These are phyloP conservation scores for Penicillium psychrofluorescens DNA, from an alignment of 495 filamentous ascomycete genomes.

Conservation along the genomic window DNA sequence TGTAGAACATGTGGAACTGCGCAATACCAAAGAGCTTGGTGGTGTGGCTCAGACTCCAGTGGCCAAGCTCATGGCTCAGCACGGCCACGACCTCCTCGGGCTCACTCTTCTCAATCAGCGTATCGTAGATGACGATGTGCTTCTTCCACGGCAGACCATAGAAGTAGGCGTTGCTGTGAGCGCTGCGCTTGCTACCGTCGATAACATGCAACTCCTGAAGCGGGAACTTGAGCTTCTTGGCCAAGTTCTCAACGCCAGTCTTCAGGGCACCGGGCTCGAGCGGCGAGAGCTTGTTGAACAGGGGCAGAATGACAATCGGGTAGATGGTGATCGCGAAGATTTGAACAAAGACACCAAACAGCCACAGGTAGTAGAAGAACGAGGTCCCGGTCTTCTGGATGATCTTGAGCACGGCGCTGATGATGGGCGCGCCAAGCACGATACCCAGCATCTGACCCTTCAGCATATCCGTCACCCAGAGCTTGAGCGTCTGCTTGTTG, in stretches of 20 bases:
- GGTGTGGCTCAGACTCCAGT: constrained; percentile 94
- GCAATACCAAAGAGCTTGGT: constrained; percentile 85
- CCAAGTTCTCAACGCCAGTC: constrained; percentile 78
- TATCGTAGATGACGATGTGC: constrained; percentile 99
- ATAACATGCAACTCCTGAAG: constrained; percentile 88
- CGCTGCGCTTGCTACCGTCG: constrained; percentile 93
- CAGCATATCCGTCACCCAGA: constrained; percentile 87
- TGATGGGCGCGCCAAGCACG: constrained; percentile 74
- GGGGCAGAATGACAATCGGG: constrained; percentile 83
- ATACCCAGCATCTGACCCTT: constrained; percentile 81
- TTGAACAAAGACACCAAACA: constrained; percentile 82
- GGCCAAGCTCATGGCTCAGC: constrained; percentile 89
- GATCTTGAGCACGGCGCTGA: constrained; percentile 84
- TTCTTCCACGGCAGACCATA: constrained; percentile 99
- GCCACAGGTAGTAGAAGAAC: constrained; percentile 97
- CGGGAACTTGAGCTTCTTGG: constrained; percentile 81
- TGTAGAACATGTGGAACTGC: constrained; percentile 89
- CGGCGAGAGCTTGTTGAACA: constrained; percentile 98
- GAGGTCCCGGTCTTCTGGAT: constrained; percentile 81
- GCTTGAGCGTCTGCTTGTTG: constrained; percentile 89
- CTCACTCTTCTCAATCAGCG: constrained; percentile 88
- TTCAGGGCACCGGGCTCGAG: constrained; percentile 81
- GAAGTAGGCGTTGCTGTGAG: constrained; percentile 98
- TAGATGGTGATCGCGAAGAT: constrained; percentile 94
- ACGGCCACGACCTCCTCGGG: constrained; percentile 90